phyloP scores from a whole-genome alignment of 176 grass and related monocot genomes.

The Bonia amplexicaulis region DNA sequence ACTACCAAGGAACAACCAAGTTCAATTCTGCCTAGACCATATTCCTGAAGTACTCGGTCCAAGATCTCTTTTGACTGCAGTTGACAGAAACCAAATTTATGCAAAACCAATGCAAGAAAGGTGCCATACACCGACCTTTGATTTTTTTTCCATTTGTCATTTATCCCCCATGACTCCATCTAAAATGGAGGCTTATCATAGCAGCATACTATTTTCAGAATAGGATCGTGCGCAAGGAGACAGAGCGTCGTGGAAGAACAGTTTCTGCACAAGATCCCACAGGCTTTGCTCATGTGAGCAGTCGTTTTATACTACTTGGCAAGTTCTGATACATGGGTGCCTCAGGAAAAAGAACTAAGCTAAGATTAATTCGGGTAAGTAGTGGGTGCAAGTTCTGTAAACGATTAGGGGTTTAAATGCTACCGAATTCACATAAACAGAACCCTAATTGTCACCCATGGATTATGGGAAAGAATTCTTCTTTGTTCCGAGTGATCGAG shows the following conservation, averaged over 20 bases:
- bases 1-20: slow-evolving; percentile 29
- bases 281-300: not conserved
- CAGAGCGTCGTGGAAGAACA: not conserved
- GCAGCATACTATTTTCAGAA: slow-evolving; percentile 24
- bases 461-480: not conserved
- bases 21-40: slow-evolving; percentile 20
- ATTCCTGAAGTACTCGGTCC: slow-evolving; percentile 5
- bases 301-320: not conserved
- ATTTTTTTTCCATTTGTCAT: not conserved
- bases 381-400: not conserved
- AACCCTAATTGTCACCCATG: not conserved
- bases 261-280: not conserved
- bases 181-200: not conserved
- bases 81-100: slow-evolving; percentile 19
- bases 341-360: not conserved
- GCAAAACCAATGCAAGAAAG: not conserved
- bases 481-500: not conserved
- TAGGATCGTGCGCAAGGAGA: slow-evolving; percentile 28
- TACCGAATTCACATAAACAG: not conserved
- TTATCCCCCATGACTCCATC: not conserved
- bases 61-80: slow-evolving; percentile 24
- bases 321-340: not conserved
- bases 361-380: not conserved
- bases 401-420: not conserved
- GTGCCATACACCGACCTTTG: not conserved